Evolutionary conservation across 2,329 filamentous ascomycete genomes (phyloP).

Genomic region (Apiospora aurea): DNA sequence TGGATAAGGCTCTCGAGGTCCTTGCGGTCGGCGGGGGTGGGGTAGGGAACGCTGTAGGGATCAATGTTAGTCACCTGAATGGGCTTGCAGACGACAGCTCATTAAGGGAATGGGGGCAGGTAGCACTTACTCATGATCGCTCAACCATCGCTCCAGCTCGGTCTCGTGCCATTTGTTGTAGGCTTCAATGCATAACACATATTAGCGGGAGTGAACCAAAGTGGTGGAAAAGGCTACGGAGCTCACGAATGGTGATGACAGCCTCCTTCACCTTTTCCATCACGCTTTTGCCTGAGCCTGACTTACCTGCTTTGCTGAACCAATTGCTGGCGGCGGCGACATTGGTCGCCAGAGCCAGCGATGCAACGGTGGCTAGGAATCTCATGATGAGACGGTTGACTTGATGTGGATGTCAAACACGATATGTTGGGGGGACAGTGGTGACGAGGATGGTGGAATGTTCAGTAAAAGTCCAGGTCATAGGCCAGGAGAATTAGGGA

Average conservation of each 20-base stretch:
- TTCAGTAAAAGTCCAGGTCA: not conserved
- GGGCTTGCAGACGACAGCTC: not conserved
- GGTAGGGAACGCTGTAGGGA: constrained; percentile 71
- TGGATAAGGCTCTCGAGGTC: constrained; percentile 92
- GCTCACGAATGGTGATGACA: not conserved
- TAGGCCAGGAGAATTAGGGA: not conserved
- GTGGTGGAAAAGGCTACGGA: not conserved
- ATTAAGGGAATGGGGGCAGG: not conserved
- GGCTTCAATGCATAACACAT: constrained; percentile 58
- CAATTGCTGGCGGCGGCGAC: constrained; percentile 77
- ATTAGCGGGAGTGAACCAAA: not conserved
- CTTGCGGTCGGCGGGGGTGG: constrained; percentile 89
- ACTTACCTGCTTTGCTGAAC: constrained; percentile 82
- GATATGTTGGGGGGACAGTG: constrained; percentile 13
- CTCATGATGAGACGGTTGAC: constrained; percentile 67
- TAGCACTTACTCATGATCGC: constrained; percentile 47
- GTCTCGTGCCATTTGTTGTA: constrained; percentile 99
- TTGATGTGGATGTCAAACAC: constrained; percentile 25
- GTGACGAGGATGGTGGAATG: constrained; percentile 9
- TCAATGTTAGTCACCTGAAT: not conserved
- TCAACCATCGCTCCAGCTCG: constrained; percentile 93
- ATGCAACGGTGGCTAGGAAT: constrained; percentile 73
- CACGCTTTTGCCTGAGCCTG: constrained; percentile 27
- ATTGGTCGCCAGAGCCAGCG: constrained; percentile 76
- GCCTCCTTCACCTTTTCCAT: not conserved